Evolutionary conservation across 495 filamentous ascomycete genomes (phyloP), one percentile per base, ranked within the genome.

Genomic region (Letharia columbiana): DNA sequence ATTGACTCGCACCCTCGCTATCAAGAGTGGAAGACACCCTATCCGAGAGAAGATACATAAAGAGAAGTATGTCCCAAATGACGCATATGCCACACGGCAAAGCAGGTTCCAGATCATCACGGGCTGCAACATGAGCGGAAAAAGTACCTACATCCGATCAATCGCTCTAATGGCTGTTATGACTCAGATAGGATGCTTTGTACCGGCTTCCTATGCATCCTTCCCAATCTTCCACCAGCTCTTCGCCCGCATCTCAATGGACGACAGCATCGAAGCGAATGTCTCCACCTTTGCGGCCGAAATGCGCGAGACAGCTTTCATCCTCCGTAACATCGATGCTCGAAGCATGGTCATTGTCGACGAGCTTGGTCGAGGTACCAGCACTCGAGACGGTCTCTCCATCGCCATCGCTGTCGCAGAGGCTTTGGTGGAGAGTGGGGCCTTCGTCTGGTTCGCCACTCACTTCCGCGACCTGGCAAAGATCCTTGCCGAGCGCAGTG

Each of bases 61-160:
- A 17, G 81, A 74, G 54, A 85, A 82, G 58, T 98, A 88, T 74
- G 79, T 96, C 42, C 89, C 94, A 0, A 98, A 98, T 69, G 91
- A 96, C 64, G 90, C 89, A 54, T 96, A 91, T 71, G 91, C 91
- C 44, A 87, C 85, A 28, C 77, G 86, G 39, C 85, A 90, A 65
- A 83, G 82, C 42, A 85, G 93, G 11, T 92, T 97, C 74, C 91
- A 96, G 67, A 90, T 98, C 67, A 88, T 98, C 72, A 96, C 94
- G 9, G 94, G 94, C 50, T 94, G 91, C 75, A 98, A 98, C 75
- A 98, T 97, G 95, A 95, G 91, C 71, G 94, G 94, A n/a, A 97
- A 96, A 73, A 91, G 91, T 67, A 98, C 93, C 0, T 98, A 95
- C 77, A 96, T 98, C 72, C 87, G 91, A 66, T 88, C 86, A 10